Percentiles rank a stretch among this genome's conserved stretches.
Evolutionary conservation across 352 stramenopile species (phyloP).

Genomic region (Phytopythium kandeliae): DNA sequence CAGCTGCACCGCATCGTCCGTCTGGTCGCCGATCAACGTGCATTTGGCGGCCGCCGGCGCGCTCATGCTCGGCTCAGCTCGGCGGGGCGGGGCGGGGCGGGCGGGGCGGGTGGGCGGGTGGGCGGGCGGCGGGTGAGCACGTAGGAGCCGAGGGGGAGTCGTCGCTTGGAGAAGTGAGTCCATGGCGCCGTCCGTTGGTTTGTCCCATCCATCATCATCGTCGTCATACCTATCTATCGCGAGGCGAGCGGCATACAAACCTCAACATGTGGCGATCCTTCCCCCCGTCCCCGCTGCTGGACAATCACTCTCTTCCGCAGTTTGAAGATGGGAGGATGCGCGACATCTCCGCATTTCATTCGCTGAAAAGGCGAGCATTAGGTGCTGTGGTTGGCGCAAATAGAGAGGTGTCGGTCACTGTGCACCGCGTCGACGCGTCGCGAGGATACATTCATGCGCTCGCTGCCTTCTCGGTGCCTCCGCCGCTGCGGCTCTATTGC

Average conservation of each 20-base stretch:
- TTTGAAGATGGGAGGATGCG: neutral
- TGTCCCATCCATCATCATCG: constrained; percentile 2
- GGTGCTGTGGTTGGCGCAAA: no score
- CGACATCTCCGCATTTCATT: neutral
- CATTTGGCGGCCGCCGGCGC: constrained; percentile 20
- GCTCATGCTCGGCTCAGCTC: neutral
- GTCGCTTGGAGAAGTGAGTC: neutral
- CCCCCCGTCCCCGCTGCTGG: neutral
- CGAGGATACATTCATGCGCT: no score
- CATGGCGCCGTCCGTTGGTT: neutral
- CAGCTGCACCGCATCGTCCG: constrained; percentile 71
- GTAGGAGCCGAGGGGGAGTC: neutral
- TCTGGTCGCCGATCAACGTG: constrained; percentile 66
- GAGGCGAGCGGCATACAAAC: neutral
- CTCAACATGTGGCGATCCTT: neutral
- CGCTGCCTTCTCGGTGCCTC: no score
- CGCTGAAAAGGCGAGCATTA: neutral
- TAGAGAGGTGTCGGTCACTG: no score
- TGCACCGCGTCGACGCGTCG: no score
- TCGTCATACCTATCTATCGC: no score
- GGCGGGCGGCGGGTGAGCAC: neutral
- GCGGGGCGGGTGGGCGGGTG: no score
- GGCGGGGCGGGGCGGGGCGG: no score
- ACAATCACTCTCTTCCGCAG: neutral
- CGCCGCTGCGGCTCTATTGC: no score